Conservation (phyloP, 768 basidiomycete species). For the Boletus reticuloceps region DNA sequence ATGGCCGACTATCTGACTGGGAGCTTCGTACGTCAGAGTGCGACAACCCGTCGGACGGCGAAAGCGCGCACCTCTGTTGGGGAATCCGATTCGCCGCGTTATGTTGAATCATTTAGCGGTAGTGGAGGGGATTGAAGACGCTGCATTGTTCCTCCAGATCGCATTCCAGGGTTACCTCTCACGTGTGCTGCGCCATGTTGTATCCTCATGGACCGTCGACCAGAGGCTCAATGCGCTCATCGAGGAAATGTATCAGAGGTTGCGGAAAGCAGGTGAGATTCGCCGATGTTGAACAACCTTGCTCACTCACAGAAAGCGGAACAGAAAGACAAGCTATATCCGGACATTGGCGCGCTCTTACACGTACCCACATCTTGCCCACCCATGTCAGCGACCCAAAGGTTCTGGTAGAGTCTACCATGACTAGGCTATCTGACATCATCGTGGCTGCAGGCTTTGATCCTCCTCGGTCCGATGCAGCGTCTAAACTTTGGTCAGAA, state of each 20-base stretch:
- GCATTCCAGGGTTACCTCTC: conserved; percentile 8
- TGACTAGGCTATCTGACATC: neutral
- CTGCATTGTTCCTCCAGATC: neutral
- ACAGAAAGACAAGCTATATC: conserved; percentile 2
- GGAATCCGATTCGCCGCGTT: neutral
- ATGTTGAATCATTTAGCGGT: neutral
- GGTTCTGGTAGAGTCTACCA: neutral
- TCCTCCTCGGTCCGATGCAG: neutral
- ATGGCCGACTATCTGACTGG: neutral
- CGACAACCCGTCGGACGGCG: neutral
- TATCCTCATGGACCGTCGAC: conserved; percentile 7
- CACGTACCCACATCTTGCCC: neutral
- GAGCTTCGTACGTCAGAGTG: neutral
- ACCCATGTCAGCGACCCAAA: neutral
- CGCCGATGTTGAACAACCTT: neutral
- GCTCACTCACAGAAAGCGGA: neutral
- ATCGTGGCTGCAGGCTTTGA: neutral
- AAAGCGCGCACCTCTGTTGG: neutral
- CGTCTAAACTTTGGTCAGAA: neutral
- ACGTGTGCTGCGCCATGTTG: neutral
- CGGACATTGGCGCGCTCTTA: conserved; percentile 10
- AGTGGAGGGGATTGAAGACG: neutral
- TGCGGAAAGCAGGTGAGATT: conserved; percentile 4
- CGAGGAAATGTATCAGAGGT: neutral
- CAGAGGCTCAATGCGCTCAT: neutral